Conservation (phyloP, 768 basidiomycete species). For the Mycena venus region DNA sequence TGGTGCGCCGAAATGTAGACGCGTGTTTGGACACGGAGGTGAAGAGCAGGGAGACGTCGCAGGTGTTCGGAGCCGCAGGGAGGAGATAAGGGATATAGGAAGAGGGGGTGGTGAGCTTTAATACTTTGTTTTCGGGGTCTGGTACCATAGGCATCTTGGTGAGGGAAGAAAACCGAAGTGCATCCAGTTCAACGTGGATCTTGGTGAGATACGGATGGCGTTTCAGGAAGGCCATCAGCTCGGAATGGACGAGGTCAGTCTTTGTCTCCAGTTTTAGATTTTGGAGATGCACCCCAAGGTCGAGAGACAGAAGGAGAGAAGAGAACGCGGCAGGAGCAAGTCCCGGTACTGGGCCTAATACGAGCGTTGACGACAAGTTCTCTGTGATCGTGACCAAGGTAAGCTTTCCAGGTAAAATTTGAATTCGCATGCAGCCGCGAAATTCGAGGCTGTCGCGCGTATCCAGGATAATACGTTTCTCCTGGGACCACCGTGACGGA, state of each 20-base stretch:
- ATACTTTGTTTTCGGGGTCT: not conserved
- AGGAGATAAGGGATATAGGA: conserved; percentile 27
- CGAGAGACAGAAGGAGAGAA: conserved; percentile 14
- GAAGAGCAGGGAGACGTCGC: not conserved
- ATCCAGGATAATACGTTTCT: conserved; percentile 23
- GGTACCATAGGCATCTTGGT: not conserved
- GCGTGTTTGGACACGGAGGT: not conserved
- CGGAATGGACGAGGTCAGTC: not conserved
- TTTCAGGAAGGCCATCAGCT: conserved; percentile 5
- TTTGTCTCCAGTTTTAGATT: not conserved
- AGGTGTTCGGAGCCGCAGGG: conserved; percentile 23
- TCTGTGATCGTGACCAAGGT: conserved; percentile 26
- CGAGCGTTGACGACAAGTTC: not conserved
- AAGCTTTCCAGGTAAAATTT: conserved; percentile 3
- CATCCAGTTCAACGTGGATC: not conserved
- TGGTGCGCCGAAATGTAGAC: not conserved
- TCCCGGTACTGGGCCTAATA: not conserved
- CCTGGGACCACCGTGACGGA: conserved; percentile 19
- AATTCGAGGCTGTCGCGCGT: conserved; percentile 6
- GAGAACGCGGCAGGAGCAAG: conserved; percentile 5
- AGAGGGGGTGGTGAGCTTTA: not conserved
- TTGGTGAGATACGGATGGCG: conserved; percentile 12
- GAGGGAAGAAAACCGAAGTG: conserved; percentile 1
- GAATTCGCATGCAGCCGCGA: conserved; percentile 28
- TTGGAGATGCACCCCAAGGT: conserved; percentile 6